Evolutionary conservation across 1,139 yeast species (phyloP).

Genomic region (Arxiozyma slooffiae): DNA sequence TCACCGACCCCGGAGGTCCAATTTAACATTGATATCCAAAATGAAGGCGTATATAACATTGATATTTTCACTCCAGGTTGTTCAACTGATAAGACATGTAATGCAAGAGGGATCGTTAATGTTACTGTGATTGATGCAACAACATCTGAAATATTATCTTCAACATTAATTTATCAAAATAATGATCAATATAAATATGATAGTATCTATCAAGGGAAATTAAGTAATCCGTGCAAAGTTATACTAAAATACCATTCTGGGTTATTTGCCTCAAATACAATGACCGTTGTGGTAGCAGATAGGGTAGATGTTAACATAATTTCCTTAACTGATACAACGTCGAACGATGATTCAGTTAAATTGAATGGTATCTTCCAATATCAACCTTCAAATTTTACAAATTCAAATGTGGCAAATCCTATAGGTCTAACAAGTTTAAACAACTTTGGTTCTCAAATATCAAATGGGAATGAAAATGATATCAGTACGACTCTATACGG

Average conservation of each 20-base stretch:
- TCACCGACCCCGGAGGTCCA: slow-evolving; percentile 36
- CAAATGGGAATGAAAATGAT: background rate
- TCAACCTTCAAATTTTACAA: slow-evolving; percentile 57
- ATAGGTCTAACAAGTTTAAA: slow-evolving; percentile 66
- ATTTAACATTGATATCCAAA: slow-evolving; percentile 60
- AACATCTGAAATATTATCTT: slow-evolving; percentile 34
- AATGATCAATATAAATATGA: slow-evolving; percentile 77
- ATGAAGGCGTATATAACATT: slow-evolving; percentile 67
- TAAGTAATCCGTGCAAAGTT: slow-evolving; percentile 51
- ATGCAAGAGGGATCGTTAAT: slow-evolving; percentile 62
- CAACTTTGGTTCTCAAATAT: slow-evolving; percentile 31
- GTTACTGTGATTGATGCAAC: slow-evolving; percentile 48
- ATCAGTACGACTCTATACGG: slow-evolving; percentile 18
- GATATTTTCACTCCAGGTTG: slow-evolving; percentile 85
- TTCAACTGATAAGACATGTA: slow-evolving; percentile 55
- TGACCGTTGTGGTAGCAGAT: slow-evolving; percentile 59
- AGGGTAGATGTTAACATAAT: slow-evolving; percentile 42
- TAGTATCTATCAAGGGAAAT: slow-evolving; percentile 57
- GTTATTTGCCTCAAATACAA: slow-evolving; percentile 23
- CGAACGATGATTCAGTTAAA: background rate
- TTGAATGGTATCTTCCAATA: slow-evolving; percentile 44
- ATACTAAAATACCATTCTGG: slow-evolving; percentile 36
- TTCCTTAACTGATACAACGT: background rate
- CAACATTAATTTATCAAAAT: slow-evolving; percentile 56
- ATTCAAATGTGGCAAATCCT: slow-evolving; percentile 6